Evolutionary conservation across 495 filamentous ascomycete genomes (phyloP).

Genomic region (Bryoglossum gracile): DNA sequence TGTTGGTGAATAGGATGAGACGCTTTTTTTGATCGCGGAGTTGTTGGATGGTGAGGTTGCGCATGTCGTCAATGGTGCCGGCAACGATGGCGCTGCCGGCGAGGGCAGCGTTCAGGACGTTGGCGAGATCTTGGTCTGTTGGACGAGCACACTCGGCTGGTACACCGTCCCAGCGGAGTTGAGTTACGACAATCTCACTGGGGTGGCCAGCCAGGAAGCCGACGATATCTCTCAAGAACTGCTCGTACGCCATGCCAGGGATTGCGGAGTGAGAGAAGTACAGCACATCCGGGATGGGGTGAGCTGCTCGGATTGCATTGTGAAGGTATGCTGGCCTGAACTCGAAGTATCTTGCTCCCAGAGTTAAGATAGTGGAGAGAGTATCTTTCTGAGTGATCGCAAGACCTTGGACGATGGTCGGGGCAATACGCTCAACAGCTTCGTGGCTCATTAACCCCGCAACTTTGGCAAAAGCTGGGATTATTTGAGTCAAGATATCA

Average conservation of each 20-base stretch:
- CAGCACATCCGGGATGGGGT: conserved; percentile 35
- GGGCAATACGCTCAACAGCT: conserved; percentile 35
- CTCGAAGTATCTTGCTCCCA: conserved; percentile 50
- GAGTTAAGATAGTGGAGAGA: conserved; percentile 36
- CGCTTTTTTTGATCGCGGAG: conserved; percentile 36
- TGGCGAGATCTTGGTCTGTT: conserved; percentile 33
- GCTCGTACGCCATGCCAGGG: conserved; percentile 44
- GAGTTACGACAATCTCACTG: conserved; percentile 44
- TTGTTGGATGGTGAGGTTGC: conserved; percentile 30
- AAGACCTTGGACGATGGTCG: conserved; percentile 43
- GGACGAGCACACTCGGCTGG: conserved; percentile 37
- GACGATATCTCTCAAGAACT: conserved; percentile 39
- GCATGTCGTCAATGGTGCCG: conserved; percentile 33
- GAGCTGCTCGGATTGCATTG: conserved; percentile 27
- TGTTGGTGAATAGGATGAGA: conserved; percentile 39
- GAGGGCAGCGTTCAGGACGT: conserved; percentile 35
- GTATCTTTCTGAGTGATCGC: conserved; percentile 49
- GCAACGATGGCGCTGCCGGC: conserved; percentile 23
- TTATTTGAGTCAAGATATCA: conserved; percentile 29
- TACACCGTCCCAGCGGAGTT: conserved; percentile 49
- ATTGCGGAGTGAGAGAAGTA: conserved; percentile 50
- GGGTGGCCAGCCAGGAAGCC: conserved; percentile 37
- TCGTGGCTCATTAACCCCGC: conserved; percentile 29
- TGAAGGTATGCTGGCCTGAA: conserved; percentile 46
- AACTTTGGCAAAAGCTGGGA: conserved; percentile 25